Conservation (phyloP, 176 grass and related monocot genomes). For the Canna indica region DNA sequence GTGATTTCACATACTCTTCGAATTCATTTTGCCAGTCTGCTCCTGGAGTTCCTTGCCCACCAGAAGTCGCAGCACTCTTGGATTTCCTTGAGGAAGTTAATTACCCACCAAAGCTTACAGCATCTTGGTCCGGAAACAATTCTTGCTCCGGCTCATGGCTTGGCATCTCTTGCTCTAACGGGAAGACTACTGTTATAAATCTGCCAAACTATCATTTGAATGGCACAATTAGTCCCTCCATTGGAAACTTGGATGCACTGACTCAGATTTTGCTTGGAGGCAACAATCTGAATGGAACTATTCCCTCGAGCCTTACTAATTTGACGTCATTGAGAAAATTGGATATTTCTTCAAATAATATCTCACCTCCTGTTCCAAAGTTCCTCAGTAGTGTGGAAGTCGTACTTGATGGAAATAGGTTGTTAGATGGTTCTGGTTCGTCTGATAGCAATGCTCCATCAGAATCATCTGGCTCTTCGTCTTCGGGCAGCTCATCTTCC, state of each 20-base stretch:
- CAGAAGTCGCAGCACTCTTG: slow-evolving; percentile 45
- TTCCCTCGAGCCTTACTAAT: slow-evolving; percentile 42
- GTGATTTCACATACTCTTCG: slow-evolving; percentile 26
- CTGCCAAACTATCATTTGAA: slow-evolving; percentile 42
- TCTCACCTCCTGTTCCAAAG: slow-evolving; percentile 42
- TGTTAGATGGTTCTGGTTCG: slow-evolving; percentile 1
- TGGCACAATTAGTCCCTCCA: slow-evolving; percentile 50
- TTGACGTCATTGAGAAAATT: slow-evolving; percentile 41
- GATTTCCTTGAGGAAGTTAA: slow-evolving; percentile 33
- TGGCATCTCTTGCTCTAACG: slow-evolving; percentile 40
- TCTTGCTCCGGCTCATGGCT: slow-evolving; percentile 42
- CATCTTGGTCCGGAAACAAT: slow-evolving; percentile 43
- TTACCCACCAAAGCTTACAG: slow-evolving; percentile 24
- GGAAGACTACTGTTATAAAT: slow-evolving; percentile 38
- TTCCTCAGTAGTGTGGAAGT: slow-evolving; percentile 35
- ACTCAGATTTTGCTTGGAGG: slow-evolving; percentile 28
- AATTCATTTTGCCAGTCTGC: slow-evolving; percentile 56
- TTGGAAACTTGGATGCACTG: slow-evolving; percentile 38
- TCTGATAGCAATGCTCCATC: not conserved
- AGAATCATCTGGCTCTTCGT: not conserved
- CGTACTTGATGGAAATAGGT: slow-evolving; percentile 33
- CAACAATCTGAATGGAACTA: slow-evolving; percentile 54
- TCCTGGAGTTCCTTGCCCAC: slow-evolving; percentile 34
- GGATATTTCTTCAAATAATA: slow-evolving; percentile 52
- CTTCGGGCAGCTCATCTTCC: not conserved